Conservation (phyloP, 1,284 basidiomycete species). For the Vanrija sp. region DNA sequence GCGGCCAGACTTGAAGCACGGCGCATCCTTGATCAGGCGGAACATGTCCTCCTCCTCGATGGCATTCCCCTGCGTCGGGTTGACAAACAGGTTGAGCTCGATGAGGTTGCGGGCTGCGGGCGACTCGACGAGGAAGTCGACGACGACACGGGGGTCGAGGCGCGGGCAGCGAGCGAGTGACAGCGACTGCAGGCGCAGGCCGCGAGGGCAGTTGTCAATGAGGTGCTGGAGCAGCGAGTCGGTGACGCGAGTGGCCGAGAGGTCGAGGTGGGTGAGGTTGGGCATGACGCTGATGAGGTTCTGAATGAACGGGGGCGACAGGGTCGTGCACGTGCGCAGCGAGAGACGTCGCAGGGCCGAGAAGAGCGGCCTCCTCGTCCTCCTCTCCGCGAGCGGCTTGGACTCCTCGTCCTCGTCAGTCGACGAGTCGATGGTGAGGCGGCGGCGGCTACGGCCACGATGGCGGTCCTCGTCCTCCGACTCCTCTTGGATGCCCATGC, state of each 20-base stretch:
- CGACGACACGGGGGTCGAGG: slow-evolving; percentile 73
- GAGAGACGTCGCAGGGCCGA: slow-evolving; percentile 77
- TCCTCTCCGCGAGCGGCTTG: slow-evolving; percentile 43
- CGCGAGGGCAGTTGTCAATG: slow-evolving; percentile 55
- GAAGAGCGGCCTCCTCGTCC: slow-evolving; percentile 50
- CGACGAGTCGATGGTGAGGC: slow-evolving; percentile 10
- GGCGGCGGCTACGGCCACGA: slow-evolving; percentile 29
- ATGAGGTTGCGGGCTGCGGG: slow-evolving; percentile 60
- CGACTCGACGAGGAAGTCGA: slow-evolving; percentile 66
- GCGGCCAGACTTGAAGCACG: slow-evolving; percentile 71
- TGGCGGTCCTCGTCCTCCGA: slow-evolving; percentile 53
- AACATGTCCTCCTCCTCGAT: slow-evolving; percentile 66
- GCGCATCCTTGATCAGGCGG: slow-evolving; percentile 67
- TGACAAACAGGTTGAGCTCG: slow-evolving; percentile 85
- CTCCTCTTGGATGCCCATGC: slow-evolving; percentile 50
- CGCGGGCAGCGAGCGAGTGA: slow-evolving; percentile 84
- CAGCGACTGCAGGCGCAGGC: slow-evolving; percentile 69
- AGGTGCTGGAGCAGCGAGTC: slow-evolving; percentile 52
- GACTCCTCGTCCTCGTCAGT: slow-evolving; percentile 22
- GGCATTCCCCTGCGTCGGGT: slow-evolving; percentile 78
- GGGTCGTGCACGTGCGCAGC: slow-evolving; percentile 75
- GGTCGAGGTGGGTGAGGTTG: slow-evolving; percentile 50
- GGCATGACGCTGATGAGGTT: slow-evolving; percentile 60
- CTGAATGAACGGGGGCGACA: slow-evolving; percentile 66
- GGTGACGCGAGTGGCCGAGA: slow-evolving; percentile 63